Evolutionary conservation across 2,329 filamentous ascomycete genomes (phyloP), one percentile per base, ranked within the genome.

Genomic region (Sporothrix euskadiensis): DNA sequence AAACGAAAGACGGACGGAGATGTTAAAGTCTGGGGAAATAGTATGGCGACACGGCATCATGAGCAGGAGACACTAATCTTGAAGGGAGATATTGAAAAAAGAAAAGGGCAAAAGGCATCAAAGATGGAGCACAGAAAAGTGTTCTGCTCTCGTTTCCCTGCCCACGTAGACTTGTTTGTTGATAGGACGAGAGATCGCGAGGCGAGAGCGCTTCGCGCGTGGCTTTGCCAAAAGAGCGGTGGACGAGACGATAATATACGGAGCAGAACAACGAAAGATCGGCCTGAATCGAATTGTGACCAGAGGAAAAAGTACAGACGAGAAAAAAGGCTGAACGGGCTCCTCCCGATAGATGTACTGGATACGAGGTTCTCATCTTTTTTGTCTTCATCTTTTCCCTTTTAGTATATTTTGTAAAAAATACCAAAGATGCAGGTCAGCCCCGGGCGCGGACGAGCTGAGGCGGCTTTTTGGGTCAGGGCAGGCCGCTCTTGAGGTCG

Each of bases 101-200:
- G 52, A 22, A 9, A 9, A 10, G n/a, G n/a, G 16, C 26, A 52
- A 22, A 9, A 54, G 49, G 22, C 19, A 54, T 12, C n/a, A 54
- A 54, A n/a, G 26, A 10, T 35, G 7, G 57, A 39, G 5, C 8
- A 32, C 32, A 32, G 35, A 22, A n/a, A 32, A 41, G 41, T 63
- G 57, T 63, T 63, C 57, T 63, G 35, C 35, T 63, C 56, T 63
- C 57, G 32, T 63, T 57, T 32, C 32, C 56, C 26, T 57, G 54
- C 30, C 22, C 14, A 49, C 22, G 19, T 26, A 14, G 22, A 56
- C 52, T 16, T 35, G 32, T 61, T 26, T 65, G 35, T 26, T 26
- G 35, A 65, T 26, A 26, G 59, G 59, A 26, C n/a, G 3, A 63
- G n/a, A 65, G 35, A 44, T 65, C 59, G 39, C 59, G n/a, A 65